phyloP scores from a whole-genome alignment of 352 stramenopile species.

The Phytophthora kernoviae region DNA sequence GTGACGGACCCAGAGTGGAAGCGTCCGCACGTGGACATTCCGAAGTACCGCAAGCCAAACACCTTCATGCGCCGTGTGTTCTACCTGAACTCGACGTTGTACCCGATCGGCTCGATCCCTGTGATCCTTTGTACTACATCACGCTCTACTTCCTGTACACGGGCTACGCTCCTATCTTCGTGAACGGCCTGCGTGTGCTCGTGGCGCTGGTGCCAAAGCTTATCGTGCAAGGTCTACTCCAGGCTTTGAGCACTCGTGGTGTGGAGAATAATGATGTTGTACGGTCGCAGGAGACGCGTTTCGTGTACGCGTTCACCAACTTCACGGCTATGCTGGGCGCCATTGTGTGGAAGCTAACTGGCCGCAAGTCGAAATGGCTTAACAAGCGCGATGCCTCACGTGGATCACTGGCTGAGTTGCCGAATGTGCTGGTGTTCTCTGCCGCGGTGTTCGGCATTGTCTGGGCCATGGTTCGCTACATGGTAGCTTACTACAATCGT shows the following conservation, averaged over 20 bases:
- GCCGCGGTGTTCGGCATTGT: conserved; percentile 71
- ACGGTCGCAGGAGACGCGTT: conserved; percentile 79
- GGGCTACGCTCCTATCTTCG: conserved; percentile 82
- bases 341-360: conserved; percentile 86
- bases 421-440: conserved; percentile 86
- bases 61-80: conserved; percentile 87
- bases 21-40: conserved; percentile 66
- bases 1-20: conserved; percentile 85
- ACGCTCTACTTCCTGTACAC: conserved; percentile 89
- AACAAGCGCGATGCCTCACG: conserved; percentile 69
- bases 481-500: conserved; percentile 75
- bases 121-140: conserved; percentile 88
- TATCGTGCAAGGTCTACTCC: conserved; percentile 74
- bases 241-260: conserved; percentile 72
- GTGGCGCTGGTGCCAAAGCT: conserved; percentile 75
- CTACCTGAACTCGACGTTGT: conserved; percentile 85
- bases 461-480: conserved; percentile 83
- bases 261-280: conserved; percentile 86
- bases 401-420: conserved; percentile 74
- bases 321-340: conserved; percentile 75
- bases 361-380: conserved; percentile 69
- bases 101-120: conserved; percentile 76
- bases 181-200: conserved; percentile 72
- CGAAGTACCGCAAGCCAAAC: conserved; percentile 82
- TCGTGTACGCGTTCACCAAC: conserved; percentile 86